Base-by-base conservation (phyloP, 345 rosid genomes). In the Microthlaspi erraticum region DNA sequence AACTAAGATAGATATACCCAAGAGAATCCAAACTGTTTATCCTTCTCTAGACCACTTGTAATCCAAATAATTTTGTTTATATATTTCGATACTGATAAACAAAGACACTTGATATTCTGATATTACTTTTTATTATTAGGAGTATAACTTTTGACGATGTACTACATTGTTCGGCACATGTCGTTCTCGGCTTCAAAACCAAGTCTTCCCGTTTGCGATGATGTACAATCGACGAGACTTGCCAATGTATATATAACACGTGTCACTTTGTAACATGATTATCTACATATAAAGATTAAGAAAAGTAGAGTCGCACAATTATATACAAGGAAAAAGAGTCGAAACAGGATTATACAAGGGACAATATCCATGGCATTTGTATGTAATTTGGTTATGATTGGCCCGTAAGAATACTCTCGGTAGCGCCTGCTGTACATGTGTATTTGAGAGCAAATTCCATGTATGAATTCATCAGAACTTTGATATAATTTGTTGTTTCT, bases 361-460 rank as follows among this genome's bases (percentile, higher is more conserved):
- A 10, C 7, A 33, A 10, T 63, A 33, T 32, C 33, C 32, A 20
- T 32, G 44, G 19, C 20, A 46, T 46, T 33, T 49, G 41, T 70
- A 31, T 48, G 45, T n/a, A n/a, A 70, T 45, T 57, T 68, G 45
- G 57, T 37, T 49, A 70, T 59, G 39, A 69, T 57, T 57, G 44
- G 39, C 61, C 2, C 38, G 13, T 17, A 67, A 8, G 29, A 67
- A n/a, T n/a, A n/a, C n/a, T n/a, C n/a, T n/a, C n/a, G n/a, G n/a
- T n/a, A n/a, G n/a, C n/a, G n/a, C n/a, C n/a, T n/a, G n/a, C n/a
- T n/a, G n/a, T n/a, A n/a, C n/a, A n/a, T n/a, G n/a, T n/a, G n/a
- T n/a, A n/a, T n/a, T n/a, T n/a, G n/a, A n/a, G n/a, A n/a, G n/a
- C n/a, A n/a, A n/a, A n/a, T n/a, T n/a, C n/a, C n/a, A n/a, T n/a